Evolutionary conservation across 306 rosid species (phyloP), one percentile per base, ranked within the genome.

Genomic region (Hippophae gyantsensis): DNA sequence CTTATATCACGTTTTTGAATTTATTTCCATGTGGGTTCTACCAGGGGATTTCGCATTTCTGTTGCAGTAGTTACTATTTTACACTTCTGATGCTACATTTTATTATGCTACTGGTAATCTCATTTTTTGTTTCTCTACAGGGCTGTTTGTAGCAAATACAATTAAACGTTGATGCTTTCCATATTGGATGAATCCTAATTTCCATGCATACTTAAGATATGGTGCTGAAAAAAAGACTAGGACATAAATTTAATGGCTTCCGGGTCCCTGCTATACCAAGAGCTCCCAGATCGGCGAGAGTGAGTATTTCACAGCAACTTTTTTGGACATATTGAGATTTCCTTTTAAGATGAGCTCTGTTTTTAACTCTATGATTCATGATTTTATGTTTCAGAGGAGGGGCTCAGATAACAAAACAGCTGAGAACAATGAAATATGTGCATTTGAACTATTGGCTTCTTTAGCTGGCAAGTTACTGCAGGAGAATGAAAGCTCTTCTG

Each of bases 231-330:
- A 87, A 77, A 64, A 85, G 76, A 73, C 62, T 72, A 32, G 79
- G 80, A 60, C 48, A 78, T 79, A 85, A 85, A 78, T 72, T 79
- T 56, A 51, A 63, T 71, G 92, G 93, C 72, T 79, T 87, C 76
- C 83, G 61, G 64, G 84, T 76, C 73, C 83, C 87, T 14, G 51
- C 65, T 54, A 68, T 87, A 72, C 96, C 98, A 54, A 81, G 75
- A 71, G 81, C 75, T 71, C 96, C 87, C 65, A 79, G 98, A 78
- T 85, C 98, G 79, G 81, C 75, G 59, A 75, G 96, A 74, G 98
- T 90, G 77, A 81, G 95, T 71, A 48, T 52, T 32, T 47, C 52
- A 8, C 58, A 49, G 32, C 52, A 45, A 48, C 6, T 25, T 58
- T 72, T 62, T 5, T 12, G 54, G 51, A 46, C 52, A 59, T 38